phyloP scores from a whole-genome alignment of 106 monocot species.

The Dendrobium nobile region DNA sequence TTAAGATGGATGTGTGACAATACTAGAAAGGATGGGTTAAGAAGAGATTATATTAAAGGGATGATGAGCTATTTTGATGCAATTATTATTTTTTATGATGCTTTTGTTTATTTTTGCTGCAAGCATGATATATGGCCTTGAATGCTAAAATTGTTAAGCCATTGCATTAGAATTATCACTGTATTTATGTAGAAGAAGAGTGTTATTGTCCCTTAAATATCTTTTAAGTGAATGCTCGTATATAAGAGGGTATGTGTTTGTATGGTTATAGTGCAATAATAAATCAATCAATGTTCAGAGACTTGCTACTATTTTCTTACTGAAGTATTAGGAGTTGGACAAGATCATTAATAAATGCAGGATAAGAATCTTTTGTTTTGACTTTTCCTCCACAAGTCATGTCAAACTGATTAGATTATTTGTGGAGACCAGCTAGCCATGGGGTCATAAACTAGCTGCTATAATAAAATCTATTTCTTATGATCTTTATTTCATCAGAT shows the following conservation, averaged over 20 bases:
- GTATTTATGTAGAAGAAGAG: neutral
- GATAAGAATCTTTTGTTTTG: neutral
- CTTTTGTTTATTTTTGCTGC: neutral
- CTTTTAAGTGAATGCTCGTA: neutral
- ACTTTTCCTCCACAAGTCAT: neutral
- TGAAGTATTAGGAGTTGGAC: neutral
- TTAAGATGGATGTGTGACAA: no score
- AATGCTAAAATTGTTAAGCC: neutral
- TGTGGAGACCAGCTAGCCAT: neutral
- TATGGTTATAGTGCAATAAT: neutral
- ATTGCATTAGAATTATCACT: neutral
- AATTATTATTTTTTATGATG: neutral
- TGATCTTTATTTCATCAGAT: constrained; percentile 14
- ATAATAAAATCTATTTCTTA: neutral
- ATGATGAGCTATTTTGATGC: no score
- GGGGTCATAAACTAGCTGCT: neutral
- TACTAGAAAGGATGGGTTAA: neutral
- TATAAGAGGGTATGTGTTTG: neutral
- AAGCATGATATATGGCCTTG: neutral
- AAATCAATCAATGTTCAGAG: neutral
- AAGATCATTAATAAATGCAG: neutral
- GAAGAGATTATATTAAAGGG: neutral
- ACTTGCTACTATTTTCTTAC: neutral
- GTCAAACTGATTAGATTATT: neutral
- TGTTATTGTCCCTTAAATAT: neutral